phyloP scores from a whole-genome alignment of 495 filamentous ascomycete genomes.

The Xylaria castorea region DNA sequence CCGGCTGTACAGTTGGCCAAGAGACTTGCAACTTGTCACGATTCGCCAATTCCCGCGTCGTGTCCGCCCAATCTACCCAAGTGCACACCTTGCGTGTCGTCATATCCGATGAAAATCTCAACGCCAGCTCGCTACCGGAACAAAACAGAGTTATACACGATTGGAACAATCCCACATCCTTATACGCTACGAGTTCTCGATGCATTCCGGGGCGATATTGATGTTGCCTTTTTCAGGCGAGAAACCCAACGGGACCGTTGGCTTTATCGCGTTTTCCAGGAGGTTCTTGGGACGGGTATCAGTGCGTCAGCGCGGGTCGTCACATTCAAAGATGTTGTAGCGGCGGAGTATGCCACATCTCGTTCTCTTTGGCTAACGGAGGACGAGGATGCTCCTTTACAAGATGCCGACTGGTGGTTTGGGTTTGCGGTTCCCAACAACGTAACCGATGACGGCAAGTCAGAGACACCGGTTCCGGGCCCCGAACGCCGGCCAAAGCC shows the following conservation, averaged over 20 bases:
- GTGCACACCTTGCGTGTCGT: conserved; percentile 75
- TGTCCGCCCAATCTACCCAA: conserved; percentile 82
- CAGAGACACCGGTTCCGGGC: conserved; percentile 57
- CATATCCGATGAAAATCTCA: conserved; percentile 61
- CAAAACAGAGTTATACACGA: conserved; percentile 71
- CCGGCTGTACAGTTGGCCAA: conserved; percentile 74
- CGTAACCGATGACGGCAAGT: conserved; percentile 57
- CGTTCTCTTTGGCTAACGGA: conserved; percentile 82
- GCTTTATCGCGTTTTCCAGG: conserved; percentile 74
- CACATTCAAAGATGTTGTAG: conserved; percentile 82
- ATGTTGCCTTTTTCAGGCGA: conserved; percentile 73
- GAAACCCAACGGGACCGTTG: conserved; percentile 82
- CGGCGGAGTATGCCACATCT: conserved; percentile 61
- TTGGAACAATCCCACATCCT: conserved; percentile 89
- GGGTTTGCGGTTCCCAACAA: conserved; percentile 78
- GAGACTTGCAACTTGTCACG: conserved; percentile 74
- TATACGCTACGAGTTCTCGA: conserved; percentile 75
- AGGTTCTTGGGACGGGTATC: conserved; percentile 66
- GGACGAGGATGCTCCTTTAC: conserved; percentile 63
- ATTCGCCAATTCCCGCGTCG: conserved; percentile 71
- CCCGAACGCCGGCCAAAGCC: conserved; percentile 48
- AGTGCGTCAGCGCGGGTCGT: conserved; percentile 69
- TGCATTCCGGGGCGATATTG: conserved; percentile 57
- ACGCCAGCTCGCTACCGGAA: conserved; percentile 67
- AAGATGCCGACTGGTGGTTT: conserved; percentile 85